Base-by-base conservation (phyloP, 495 filamentous ascomycete genomes). In the Platismatia glauca region DNA sequence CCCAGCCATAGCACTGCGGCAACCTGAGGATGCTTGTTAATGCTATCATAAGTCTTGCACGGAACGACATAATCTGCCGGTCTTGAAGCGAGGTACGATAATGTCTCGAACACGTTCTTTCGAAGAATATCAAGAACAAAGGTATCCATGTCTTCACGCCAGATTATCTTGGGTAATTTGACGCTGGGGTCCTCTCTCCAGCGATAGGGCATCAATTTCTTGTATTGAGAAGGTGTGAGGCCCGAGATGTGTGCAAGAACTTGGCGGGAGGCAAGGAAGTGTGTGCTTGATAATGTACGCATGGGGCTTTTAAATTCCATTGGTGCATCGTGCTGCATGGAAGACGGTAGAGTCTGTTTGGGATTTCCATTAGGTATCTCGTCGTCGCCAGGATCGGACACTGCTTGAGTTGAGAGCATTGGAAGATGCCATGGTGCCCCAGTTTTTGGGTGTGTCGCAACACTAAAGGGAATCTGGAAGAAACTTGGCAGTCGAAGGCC, bases 91-190 rank as follows among this genome's bases (percentile, higher is more conserved):
- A 74, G 33, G 57, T 69, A 67, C 46, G 70, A 62, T 39, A 84
- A 59, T 16, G 64, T 60, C 59, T 81, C 77, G 1, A 78, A 61
- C 15, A 82, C 74, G 3, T 77, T 70, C 18, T 72, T 67, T 4
- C 83, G 75, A 76, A 89, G 77, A 37, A 78, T 59, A 9, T 74
- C 70, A 0, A 87, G 72, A 4, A 90, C 62, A 52, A 86, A 81
- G 0, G 71, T 70, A n/a, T 80, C 78, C 85, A 91, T 90, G 67
- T 92, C 86, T 39, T 75, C 44, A 20, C 86, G 81, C 87, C 87
- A 93, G 5, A 81, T 68, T 18, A 82, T 39, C 7, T 71, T 61
- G 15, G 65, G 62, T 20, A 74, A 61, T 15, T 77, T 69, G 1
- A 60, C 70, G 0, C 72, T 72, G 7, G 69, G 29, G 52, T 74